phyloP scores from a whole-genome alignment of 2,329 filamentous ascomycete species.

The Plenodomus biglobosus region DNA sequence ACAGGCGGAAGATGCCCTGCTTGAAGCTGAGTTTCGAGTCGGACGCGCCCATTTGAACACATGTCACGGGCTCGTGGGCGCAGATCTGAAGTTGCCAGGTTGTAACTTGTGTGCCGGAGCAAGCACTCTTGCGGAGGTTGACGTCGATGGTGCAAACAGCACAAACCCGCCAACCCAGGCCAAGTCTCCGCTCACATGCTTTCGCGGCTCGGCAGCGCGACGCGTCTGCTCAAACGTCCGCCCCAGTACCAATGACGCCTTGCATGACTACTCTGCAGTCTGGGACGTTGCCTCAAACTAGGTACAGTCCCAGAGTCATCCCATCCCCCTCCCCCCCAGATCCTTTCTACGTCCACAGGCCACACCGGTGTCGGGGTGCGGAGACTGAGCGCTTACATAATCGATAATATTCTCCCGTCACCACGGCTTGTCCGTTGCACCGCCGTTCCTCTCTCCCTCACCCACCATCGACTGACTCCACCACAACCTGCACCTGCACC shows the following conservation, averaged over 20 bases:
- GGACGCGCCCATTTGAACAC: slow-evolving; percentile 81
- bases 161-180: slow-evolving; percentile 10
- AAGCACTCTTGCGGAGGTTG: slow-evolving; percentile 6
- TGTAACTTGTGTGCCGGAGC: neutral
- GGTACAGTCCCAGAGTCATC: too few species aligned
- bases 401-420: neutral
- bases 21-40: slow-evolving; percentile 99
- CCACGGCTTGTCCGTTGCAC: neutral
- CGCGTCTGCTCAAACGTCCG: neutral
- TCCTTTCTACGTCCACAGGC: neutral
- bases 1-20: slow-evolving; percentile 93
- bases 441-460: slow-evolving; percentile 2
- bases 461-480: neutral
- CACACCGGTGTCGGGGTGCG: neutral
- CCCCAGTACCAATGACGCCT: too few species aligned
- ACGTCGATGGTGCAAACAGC: slow-evolving; percentile 27
- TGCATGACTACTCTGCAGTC: too few species aligned
- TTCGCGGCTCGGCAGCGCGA: slow-evolving; percentile 12
- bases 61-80: slow-evolving; percentile 34
- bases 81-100: slow-evolving; percentile 8
- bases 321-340: neutral
- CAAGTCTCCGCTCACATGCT: slow-evolving; percentile 22
- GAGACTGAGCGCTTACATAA: slow-evolving; percentile 15
- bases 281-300: too few species aligned
- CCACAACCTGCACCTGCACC: neutral